Base-by-base conservation (phyloP, 306 rosid species). In the Lupinus albus region DNA sequence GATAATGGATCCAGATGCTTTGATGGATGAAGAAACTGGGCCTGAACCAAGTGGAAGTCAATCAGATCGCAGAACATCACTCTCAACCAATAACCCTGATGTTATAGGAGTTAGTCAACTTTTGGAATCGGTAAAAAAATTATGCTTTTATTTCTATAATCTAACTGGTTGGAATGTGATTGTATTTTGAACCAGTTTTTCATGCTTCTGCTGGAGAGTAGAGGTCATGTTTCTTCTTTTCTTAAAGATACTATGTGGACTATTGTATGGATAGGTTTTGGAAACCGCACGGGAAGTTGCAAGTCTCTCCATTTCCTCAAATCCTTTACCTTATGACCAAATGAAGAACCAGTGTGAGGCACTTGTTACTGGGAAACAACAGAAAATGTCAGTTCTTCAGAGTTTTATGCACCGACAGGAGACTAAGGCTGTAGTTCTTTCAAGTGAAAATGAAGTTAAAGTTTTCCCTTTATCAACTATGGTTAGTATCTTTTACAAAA, bases 341-440 rank as follows among this genome's bases (percentile, higher is more conserved):
- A 90, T 90, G 90, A 93, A 86, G 84, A 82, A 83, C 77, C 97
- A 90, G 66, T 93, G 99, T 28, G 99, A 90, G 81, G 99, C 99
- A 63, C 97, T 93, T 68, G 92, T 81, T 54, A 82, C 82, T 0
- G 95, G 95, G 39, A 93, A 93, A 84, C 97, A 88, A 67, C 79
- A 88, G 81, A 93, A 90, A 80, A 90, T 90, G 99, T 89, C 92
- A 48, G 86, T 87, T 77, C 96, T 93, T 81, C 85, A 85, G 30
- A 90, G 95, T 84, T 83, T 88, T 87, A 86, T 87, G 83, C 87
- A 87, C 48, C 85, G 73, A 69, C 81, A 76, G 44, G 97, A 82
- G 68, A 60, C 84, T 16, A 84, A 75, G 64, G 91, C 94, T 14
- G 70, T 88, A 14, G 77, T 84, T 60, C 84, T 83, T 62, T 83